Evolutionary conservation across 2,329 filamentous ascomycete species (phyloP).

Genomic region (Microcyclosporella mali): DNA sequence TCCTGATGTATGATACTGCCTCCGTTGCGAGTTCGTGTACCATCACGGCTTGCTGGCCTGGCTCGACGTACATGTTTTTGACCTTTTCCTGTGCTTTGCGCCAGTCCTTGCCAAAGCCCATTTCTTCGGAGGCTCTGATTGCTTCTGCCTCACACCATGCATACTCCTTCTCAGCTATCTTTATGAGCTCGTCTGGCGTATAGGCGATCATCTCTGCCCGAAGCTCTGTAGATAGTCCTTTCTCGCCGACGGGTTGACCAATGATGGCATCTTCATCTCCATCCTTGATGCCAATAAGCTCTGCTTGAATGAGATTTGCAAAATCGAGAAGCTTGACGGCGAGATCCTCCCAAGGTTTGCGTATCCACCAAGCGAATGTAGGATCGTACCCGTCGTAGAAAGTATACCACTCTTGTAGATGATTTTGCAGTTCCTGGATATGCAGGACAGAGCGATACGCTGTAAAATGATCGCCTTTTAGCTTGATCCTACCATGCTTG

Average conservation of each 20-base stretch:
- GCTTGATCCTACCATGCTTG: conserved; percentile 28
- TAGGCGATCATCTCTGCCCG: conserved; percentile 55
- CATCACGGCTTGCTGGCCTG: conserved; percentile 49
- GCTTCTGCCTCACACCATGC: conserved; percentile 53
- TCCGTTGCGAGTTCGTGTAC: conserved; percentile 48
- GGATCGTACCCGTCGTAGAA: conserved; percentile 55
- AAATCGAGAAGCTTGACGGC: conserved; percentile 34
- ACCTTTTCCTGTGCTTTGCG: conserved; percentile 50
- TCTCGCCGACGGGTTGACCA: conserved; percentile 51
- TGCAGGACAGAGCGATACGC: conserved; percentile 45
- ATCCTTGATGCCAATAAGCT: conserved; percentile 42
- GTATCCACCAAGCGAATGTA: conserved; percentile 52
- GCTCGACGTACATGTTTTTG: conserved; percentile 50
- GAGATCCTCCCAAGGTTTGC: conserved; percentile 40
- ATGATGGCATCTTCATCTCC: conserved; percentile 47
- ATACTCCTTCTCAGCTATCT: conserved; percentile 48
- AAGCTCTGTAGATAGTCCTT: conserved; percentile 48
- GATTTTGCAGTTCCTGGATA: conserved; percentile 36
- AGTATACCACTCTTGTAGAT: conserved; percentile 43
- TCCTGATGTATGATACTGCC: conserved; percentile 48
- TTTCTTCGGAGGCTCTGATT: conserved; percentile 43
- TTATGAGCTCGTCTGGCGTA: conserved; percentile 50
- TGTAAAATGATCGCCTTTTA: conserved; percentile 33
- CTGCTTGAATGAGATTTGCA: conserved; percentile 35
- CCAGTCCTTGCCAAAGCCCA: conserved; percentile 48